These are phyloP conservation scores for Trypanosoma melophagium DNA, from an alignment of 208 protist species.

Conservation along the genomic window DNA sequence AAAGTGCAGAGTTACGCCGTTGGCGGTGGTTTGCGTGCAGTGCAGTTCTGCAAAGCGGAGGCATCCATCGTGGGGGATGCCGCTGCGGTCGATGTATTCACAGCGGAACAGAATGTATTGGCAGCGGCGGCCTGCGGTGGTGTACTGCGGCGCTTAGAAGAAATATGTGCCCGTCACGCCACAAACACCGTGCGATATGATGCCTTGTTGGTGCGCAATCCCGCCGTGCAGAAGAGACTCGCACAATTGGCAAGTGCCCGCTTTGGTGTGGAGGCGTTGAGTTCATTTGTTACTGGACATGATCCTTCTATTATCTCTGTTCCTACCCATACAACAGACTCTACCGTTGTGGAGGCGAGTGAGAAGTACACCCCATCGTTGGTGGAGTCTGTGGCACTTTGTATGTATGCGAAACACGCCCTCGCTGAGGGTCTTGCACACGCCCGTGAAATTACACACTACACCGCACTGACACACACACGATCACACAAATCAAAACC, in stretches of 20 bases:
- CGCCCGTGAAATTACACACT: conserved; percentile 47
- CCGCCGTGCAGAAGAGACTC: conserved; percentile 61
- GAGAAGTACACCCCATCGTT: conserved; percentile 21
- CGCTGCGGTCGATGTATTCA: conserved; percentile 30
- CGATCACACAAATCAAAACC: conserved; percentile 54
- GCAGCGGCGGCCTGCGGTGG: conserved; percentile 66
- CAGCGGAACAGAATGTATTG: conserved; percentile 53
- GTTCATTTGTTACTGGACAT: conserved; percentile 41
- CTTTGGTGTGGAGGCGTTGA: conserved; percentile 62
- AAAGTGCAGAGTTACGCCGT: conserved; percentile 23
- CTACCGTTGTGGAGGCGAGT: background rate
- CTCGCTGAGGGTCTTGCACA: conserved; percentile 52
- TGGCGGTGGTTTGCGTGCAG: conserved; percentile 33
- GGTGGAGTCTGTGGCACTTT: conserved; percentile 56
- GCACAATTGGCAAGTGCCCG: conserved; percentile 59
- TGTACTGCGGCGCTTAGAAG: conserved; percentile 50
- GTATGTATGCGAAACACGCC: conserved; percentile 62
- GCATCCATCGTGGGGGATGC: conserved; percentile 22
- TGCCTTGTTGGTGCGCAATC: conserved; percentile 65
- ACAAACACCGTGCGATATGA: conserved; percentile 68
- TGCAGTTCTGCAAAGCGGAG: conserved; percentile 40
- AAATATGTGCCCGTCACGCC: conserved; percentile 65
- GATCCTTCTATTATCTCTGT: too few relatives aligned
- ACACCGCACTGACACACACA: conserved; percentile 30
- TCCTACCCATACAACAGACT: too few relatives aligned